Conservation (phyloP, 306 rosid genomes). For the Acacia crassicarpa region DNA sequence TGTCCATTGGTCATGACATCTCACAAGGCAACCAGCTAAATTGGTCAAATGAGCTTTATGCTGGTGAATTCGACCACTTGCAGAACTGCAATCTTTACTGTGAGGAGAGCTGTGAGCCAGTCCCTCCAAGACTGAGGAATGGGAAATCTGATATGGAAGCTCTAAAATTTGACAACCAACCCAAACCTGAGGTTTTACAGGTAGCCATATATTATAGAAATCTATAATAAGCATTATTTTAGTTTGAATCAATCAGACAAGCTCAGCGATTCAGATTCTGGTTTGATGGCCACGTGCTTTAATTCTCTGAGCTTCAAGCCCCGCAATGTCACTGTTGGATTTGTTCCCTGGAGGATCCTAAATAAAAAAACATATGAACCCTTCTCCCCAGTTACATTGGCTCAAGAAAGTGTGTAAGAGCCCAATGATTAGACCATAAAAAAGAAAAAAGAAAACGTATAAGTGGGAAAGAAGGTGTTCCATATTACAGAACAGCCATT, state of each 20-base stretch:
- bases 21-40: constrained; percentile 36
- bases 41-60: constrained; percentile 82
- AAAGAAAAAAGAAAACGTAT: background rate
- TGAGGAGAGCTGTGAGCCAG: constrained; percentile 48
- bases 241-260: constrained; percentile 6
- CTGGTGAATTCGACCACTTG: constrained; percentile 70
- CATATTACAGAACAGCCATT: background rate
- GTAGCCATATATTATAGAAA: constrained; percentile 29
- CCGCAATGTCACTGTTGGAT: too few relatives aligned
- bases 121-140: constrained; percentile 53
- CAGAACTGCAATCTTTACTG: constrained; percentile 58
- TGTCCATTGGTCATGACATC: constrained; percentile 54
- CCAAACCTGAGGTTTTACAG: constrained; percentile 65
- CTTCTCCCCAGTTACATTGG: background rate
- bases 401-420: background rate
- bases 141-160: constrained; percentile 39
- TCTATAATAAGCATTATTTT: background rate
- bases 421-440: background rate
- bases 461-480: background rate
- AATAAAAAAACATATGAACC: background rate
- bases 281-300: background rate
- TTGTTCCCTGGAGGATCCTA: too few relatives aligned
- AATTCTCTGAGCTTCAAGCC: background rate
- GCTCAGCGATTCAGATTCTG: background rate
- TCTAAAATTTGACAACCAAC: constrained; percentile 47